These are phyloP conservation scores for Heterobasidion irregulare DNA, from an alignment of 1,284 basidiomycete species.

Conservation along the genomic window DNA sequence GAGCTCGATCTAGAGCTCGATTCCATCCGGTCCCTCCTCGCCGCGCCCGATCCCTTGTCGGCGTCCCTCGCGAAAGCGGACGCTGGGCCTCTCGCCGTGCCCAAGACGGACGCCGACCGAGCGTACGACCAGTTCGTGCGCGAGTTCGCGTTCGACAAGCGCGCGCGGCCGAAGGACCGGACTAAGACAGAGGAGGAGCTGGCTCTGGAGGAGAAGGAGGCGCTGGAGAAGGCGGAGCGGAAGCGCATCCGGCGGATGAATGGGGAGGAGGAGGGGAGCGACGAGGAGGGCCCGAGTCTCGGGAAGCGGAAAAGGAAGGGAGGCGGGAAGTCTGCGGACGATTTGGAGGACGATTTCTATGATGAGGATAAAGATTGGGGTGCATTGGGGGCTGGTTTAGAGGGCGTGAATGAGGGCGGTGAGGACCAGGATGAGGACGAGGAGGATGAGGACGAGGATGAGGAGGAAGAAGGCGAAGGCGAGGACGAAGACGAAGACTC, in stretches of 20 bases:
- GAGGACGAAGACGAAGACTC: slow-evolving; percentile 35
- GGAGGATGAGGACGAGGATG: slow-evolving; percentile 24
- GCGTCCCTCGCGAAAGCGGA: slow-evolving; percentile 15
- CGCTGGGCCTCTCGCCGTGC: not conserved
- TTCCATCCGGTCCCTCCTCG: slow-evolving; percentile 74
- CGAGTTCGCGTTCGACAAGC: slow-evolving; percentile 88
- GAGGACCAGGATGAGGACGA: slow-evolving; percentile 20
- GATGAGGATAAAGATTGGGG: slow-evolving; percentile 41
- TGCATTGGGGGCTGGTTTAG: slow-evolving; percentile 1
- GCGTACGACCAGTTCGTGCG: slow-evolving; percentile 91
- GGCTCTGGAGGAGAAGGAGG: slow-evolving; percentile 83
- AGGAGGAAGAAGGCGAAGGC: slow-evolving; percentile 48
- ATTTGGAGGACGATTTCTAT: slow-evolving; percentile 87
- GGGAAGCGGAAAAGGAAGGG: slow-evolving; percentile 33
- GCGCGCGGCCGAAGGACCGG: slow-evolving; percentile 91
- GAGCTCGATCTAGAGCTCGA: slow-evolving; percentile 88
- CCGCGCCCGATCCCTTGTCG: slow-evolving; percentile 41
- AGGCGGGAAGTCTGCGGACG: slow-evolving; percentile 58
- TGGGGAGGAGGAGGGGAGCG: slow-evolving; percentile 65
- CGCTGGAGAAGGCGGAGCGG: slow-evolving; percentile 81
- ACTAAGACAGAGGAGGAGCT: slow-evolving; percentile 96
- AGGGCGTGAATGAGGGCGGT: slow-evolving; percentile 13
- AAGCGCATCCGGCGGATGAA: slow-evolving; percentile 80
- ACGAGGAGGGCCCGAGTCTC: slow-evolving; percentile 44
- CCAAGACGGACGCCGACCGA: slow-evolving; percentile 26